Conservation (phyloP, 176 grass and related monocot species). For the Triticum monococcum region DNA sequence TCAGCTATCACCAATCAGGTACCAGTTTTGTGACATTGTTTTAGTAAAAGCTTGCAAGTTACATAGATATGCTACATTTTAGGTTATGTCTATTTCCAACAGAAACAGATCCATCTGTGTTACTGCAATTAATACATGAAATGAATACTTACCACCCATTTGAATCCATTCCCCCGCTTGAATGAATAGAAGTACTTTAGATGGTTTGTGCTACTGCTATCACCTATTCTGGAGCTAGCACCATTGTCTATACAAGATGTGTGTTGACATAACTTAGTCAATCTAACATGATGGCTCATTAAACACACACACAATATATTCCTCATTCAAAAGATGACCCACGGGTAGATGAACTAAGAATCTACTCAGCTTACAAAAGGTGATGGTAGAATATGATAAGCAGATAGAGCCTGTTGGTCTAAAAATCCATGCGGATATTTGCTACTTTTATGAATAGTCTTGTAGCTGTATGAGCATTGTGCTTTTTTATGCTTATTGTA, state of each 20-base stretch:
- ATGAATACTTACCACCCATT: neutral
- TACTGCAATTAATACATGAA: neutral
- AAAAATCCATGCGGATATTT: neutral
- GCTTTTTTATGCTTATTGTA: neutral
- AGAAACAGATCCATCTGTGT: neutral
- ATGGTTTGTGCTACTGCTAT: neutral
- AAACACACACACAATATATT: neutral
- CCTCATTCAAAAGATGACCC: neutral
- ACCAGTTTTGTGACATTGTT: neutral
- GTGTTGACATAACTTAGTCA: constrained; percentile 1
- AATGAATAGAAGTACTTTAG: neutral
- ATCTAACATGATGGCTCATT: neutral
- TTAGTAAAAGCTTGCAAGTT: neutral
- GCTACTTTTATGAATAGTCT: neutral
- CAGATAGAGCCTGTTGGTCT: neutral
- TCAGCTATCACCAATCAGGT: neutral
- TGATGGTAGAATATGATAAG: neutral
- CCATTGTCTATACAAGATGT: neutral
- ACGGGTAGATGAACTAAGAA: neutral
- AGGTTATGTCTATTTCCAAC: neutral
- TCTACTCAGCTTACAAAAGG: neutral
- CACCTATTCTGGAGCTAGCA: constrained; percentile 1
- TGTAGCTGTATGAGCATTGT: neutral
- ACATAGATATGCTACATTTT: neutral
- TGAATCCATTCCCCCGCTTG: neutral